Conservation (phyloP, 495 filamentous ascomycete species). For the Mytilinidion resinicola region DNA sequence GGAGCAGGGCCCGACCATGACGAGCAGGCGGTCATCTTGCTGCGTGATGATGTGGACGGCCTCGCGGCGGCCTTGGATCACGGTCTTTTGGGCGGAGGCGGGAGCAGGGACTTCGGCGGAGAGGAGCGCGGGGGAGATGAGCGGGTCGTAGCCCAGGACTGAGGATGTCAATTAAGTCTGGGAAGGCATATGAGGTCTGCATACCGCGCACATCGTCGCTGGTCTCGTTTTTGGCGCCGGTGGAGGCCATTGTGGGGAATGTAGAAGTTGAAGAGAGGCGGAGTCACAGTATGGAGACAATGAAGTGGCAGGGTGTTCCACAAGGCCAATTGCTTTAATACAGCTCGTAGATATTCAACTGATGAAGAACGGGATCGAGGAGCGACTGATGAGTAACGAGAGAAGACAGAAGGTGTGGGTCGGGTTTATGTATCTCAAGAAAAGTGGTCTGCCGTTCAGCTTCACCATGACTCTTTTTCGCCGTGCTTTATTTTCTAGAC, state of each 20-base stretch:
- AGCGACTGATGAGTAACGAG: too few relatives aligned
- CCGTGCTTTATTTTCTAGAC: too few relatives aligned
- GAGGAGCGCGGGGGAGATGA: slow-evolving; percentile 84
- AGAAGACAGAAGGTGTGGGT: too few relatives aligned
- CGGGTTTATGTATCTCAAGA: too few relatives aligned
- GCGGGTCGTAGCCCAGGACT: slow-evolving; percentile 94
- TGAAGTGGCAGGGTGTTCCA: too few relatives aligned
- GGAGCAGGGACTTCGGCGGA: slow-evolving; percentile 77
- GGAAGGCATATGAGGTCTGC: not conserved
- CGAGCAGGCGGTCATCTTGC: slow-evolving; percentile 76
- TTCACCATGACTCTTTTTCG: too few relatives aligned
- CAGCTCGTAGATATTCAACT: too few relatives aligned
- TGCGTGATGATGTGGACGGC: slow-evolving; percentile 78
- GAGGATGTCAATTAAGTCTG: not conserved
- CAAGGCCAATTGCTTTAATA: too few relatives aligned
- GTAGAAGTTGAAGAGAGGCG: not conserved
- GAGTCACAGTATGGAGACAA: not conserved
- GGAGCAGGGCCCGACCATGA: slow-evolving; percentile 92
- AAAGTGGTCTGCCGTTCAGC: too few relatives aligned
- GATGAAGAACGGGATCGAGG: too few relatives aligned
- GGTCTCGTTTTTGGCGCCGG: slow-evolving; percentile 3
- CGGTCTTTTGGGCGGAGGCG: slow-evolving; percentile 46
- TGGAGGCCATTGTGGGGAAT: slow-evolving; percentile 7
- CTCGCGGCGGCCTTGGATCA: slow-evolving; percentile 75
- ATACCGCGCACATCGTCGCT: slow-evolving; percentile 41